A percentile compares a stretch with the other conserved stretches of the same genome.
Evolutionary conservation across 768 basidiomycete species (phyloP).

Genomic region (Tulasnella sp.): DNA sequence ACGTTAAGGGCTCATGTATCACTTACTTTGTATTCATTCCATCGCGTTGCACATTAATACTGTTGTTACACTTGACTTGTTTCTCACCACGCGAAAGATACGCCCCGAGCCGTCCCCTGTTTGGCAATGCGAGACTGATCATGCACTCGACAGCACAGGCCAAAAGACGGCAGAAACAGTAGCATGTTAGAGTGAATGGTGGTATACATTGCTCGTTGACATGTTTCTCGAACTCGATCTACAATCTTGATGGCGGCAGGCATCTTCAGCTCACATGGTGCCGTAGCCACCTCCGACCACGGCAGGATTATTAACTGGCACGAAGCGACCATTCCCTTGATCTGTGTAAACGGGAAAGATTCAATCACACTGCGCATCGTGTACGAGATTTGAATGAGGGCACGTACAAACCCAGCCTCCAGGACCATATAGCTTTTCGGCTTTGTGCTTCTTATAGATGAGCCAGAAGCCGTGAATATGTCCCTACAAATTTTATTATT

Average conservation of each 20-base stretch:
- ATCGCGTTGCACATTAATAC: neutral
- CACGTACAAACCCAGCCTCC: constrained; percentile 73
- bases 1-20: neutral
- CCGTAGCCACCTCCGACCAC: neutral
- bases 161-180: too few relatives aligned
- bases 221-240: too few relatives aligned
- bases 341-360: neutral
- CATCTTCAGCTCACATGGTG: neutral
- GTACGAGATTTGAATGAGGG: neutral
- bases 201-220: too few relatives aligned
- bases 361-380: too few relatives aligned
- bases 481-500: constrained; percentile 67
- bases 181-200: too few relatives aligned
- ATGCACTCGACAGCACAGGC: too few relatives aligned
- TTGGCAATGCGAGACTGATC: too few relatives aligned
- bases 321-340: neutral
- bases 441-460: constrained; percentile 87
- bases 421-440: constrained; percentile 60
- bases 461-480: constrained; percentile 82
- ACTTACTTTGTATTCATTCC: neutral
- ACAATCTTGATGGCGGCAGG: too few relatives aligned
- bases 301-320: neutral
- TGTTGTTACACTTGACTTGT: neutral
- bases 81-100: too few relatives aligned
- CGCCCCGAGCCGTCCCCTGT: too few relatives aligned